Base-by-base conservation (phyloP, 768 basidiomycete genomes). In the Amanita phalloides region DNA sequence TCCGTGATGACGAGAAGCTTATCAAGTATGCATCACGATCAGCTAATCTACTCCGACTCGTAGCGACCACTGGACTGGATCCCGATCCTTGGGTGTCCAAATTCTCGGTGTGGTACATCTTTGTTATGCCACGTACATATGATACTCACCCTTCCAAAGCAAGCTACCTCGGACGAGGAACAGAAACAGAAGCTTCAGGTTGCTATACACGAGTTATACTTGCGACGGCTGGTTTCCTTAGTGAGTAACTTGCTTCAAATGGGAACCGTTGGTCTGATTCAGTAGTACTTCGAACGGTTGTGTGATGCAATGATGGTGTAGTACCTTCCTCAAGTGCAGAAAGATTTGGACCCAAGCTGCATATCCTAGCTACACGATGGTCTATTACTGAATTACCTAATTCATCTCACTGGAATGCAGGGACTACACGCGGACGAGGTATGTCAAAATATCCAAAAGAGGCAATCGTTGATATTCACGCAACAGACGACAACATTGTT, bases 241-340 rank as follows among this genome's bases (percentile, higher is more conserved):
- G 51, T 38, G 26, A 44, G 42, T 45, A 5, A 21, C 7, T 3
- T 23, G 13, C 30, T 28, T 26, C 11, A 6, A 9, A 33, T 7
- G 20, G 2, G 9, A 17, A 20, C 4, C 0, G 4, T 28, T 28
- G 21, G 6, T 6, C 26, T 44, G 17, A 42, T 42, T 36, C 17
- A 21, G 35, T 36, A 52, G 51, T 52, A 38, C 44, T 52, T 45
- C 6, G 51, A 52, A 37, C 42, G 51, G 14, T 23, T 52, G 8
- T 52, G 51, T 21, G 51, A 52, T 25, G 44, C 36, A 2, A 52
- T 52, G 5, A 52, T 52, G 51, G 51, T 52, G 26, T 8, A n/a
- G 17, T 35, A 13, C 49, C 6, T 26, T 39, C 10, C 37, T 21
- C 38, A 3, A 20, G 9, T 3, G 10, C n/a, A 23, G 7, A 21